These are phyloP conservation scores for Mortierella sp. DNA, from an alignment of 371 early-diverging fungal species.

Conservation along the genomic window DNA sequence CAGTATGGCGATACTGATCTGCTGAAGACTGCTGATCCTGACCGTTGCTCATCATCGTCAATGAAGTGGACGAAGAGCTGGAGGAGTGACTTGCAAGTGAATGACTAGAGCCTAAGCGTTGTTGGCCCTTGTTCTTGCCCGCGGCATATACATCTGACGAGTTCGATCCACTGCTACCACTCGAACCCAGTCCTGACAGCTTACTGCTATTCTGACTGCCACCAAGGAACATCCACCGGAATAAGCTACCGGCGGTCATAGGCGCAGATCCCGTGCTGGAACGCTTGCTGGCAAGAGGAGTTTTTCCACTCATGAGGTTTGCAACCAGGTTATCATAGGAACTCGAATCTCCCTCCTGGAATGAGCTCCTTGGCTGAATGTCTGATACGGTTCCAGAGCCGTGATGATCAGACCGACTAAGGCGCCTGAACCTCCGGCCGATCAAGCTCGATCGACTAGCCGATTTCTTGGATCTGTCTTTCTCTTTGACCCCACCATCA, in stretches of 20 bases:
- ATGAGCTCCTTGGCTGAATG: constrained; percentile 7
- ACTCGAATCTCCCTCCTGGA: constrained; percentile 11
- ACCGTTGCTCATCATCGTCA: constrained; percentile 14
- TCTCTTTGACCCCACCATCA: constrained; percentile 18
- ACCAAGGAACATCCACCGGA: constrained; percentile 45
- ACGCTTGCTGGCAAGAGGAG: constrained; percentile 13
- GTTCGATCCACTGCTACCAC: background rate
- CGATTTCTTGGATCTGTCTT: constrained; percentile 33
- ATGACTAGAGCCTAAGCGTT: constrained; percentile 8
- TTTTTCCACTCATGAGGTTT: constrained; percentile 10
- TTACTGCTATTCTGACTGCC: constrained; percentile 14
- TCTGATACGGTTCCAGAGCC: constrained; percentile 9
- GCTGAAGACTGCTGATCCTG: constrained; percentile 8
- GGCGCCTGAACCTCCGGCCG: constrained; percentile 39
- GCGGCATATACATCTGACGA: background rate
- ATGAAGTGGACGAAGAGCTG: constrained; percentile 28
- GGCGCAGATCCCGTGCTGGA: constrained; percentile 27
- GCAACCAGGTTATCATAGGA: constrained; percentile 4
- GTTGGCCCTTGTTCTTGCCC: constrained; percentile 5
- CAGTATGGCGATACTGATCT: constrained; percentile 26
- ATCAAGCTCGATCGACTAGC: constrained; percentile 46
- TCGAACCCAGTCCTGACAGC: constrained; percentile 7
- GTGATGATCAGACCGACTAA: constrained; percentile 21
- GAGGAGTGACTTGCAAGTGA: constrained; percentile 32
- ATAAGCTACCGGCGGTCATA: constrained; percentile 40